Percentiles rank a stretch among this genome's conserved stretches.
phyloP scores from a whole-genome alignment of 2,329 filamentous ascomycete species.

The Myriangium duriaei region DNA sequence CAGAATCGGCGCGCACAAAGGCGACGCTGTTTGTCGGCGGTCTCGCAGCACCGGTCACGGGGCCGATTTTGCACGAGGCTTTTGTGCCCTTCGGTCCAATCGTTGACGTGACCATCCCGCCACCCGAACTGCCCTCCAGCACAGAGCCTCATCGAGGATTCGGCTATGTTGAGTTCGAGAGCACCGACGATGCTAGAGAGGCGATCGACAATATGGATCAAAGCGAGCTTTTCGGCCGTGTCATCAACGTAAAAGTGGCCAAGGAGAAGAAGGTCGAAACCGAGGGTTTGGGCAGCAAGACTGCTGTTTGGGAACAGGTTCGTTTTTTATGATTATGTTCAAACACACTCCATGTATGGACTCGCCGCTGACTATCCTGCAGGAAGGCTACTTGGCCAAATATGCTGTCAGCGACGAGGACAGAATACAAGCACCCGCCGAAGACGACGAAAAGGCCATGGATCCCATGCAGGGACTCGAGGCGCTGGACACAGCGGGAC shows the following conservation, averaged over 20 bases:
- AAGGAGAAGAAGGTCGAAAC: slow-evolving; percentile 83
- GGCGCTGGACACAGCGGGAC: slow-evolving; percentile 85
- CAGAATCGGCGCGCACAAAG: slow-evolving; percentile 73
- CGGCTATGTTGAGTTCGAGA: slow-evolving; percentile 90
- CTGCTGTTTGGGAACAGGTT: slow-evolving; percentile 95
- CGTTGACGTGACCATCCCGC: slow-evolving; percentile 77
- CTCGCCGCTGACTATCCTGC: no score
- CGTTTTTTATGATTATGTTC: no score
- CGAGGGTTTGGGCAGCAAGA: slow-evolving; percentile 83
- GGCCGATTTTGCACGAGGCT: slow-evolving; percentile 66
- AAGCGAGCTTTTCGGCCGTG: slow-evolving; percentile 81
- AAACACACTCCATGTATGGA: no score
- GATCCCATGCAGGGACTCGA: slow-evolving; percentile 96
- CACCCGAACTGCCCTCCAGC: slow-evolving; percentile 68
- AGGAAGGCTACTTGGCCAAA: slow-evolving; percentile 91
- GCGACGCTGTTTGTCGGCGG: slow-evolving; percentile 88
- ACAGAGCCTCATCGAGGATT: slow-evolving; percentile 79
- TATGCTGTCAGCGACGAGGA: slow-evolving; percentile 78
- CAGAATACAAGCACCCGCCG: slow-evolving; percentile 45
- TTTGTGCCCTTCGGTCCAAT: slow-evolving; percentile 98
- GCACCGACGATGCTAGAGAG: slow-evolving; percentile 73
- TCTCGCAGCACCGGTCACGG: slow-evolving; percentile 65
- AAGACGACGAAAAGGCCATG: slow-evolving; percentile 40
- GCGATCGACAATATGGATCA: slow-evolving; percentile 99
- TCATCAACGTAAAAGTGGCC: slow-evolving; percentile 83